Percentiles rank a stretch among this genome's conserved stretches.
phyloP scores from a whole-genome alignment of 2,329 filamentous ascomycete species.

The Stachybotrys chlorohalonatus region DNA sequence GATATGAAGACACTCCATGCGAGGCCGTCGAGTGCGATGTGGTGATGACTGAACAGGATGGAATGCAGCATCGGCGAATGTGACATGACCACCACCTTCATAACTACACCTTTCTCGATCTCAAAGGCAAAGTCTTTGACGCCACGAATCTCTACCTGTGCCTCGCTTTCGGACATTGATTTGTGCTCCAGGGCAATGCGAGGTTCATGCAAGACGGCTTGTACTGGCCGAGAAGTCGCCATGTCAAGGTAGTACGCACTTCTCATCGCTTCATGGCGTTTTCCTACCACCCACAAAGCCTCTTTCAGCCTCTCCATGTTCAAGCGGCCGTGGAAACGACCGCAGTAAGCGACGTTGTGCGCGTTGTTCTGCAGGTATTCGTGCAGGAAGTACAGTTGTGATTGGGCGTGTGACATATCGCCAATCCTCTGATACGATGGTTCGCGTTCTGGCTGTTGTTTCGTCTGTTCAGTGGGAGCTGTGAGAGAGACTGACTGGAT shows the following conservation, averaged over 20 bases:
- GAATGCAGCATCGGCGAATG: not conserved
- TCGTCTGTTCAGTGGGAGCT: not conserved
- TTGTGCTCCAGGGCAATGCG: not conserved
- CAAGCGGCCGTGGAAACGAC: not conserved
- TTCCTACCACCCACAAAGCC: not conserved
- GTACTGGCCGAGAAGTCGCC: not conserved
- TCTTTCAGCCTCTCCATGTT: not conserved
- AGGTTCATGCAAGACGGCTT: not conserved
- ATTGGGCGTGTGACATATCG: not conserved
- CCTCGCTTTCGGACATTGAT: not conserved
- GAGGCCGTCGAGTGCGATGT: not conserved
- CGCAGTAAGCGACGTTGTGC: not conserved
- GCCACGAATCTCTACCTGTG: not conserved
- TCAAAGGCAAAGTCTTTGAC: not conserved
- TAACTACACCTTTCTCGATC: not conserved
- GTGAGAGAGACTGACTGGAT: too few species aligned
- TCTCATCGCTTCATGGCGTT: not conserved
- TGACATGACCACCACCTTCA: not conserved
- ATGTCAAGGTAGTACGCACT: not conserved
- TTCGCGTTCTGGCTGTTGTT: not conserved
- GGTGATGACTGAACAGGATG: not conserved
- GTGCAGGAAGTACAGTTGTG: not conserved
- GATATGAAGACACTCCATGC: not conserved
- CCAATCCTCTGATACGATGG: not conserved
- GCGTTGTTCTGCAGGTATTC: not conserved